A percentile compares a stretch with the other conserved stretches of the same genome.
Evolutionary conservation across 805 yeast genomes (phyloP).

Genomic region (Cyberlindnera maritima): DNA sequence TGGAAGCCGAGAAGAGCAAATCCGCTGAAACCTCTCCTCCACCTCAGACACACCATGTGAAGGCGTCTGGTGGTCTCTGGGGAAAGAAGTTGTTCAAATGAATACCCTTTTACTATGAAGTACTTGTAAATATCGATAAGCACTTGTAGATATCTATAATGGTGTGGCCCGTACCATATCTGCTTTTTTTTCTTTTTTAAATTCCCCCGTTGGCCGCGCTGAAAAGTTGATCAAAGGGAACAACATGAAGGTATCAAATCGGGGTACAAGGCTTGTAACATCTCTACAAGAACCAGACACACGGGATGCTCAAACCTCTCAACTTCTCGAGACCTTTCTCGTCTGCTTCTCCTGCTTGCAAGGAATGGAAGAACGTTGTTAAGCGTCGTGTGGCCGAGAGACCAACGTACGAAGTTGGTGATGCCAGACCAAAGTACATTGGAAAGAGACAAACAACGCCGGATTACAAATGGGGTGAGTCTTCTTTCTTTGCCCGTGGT

Average conservation of each 20-base stretch:
- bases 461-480: slow-evolving; percentile 75
- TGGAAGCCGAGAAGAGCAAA: slow-evolving; percentile 5
- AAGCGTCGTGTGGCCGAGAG: slow-evolving; percentile 43
- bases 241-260: neutral
- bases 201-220: neutral
- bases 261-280: too few relatives aligned
- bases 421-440: slow-evolving; percentile 43
- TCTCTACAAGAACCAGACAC: neutral
- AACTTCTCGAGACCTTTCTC: slow-evolving; percentile 23
- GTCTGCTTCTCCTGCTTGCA: slow-evolving; percentile 16
- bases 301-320: slow-evolving; percentile 15
- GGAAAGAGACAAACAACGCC: slow-evolving; percentile 51
- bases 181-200: too few relatives aligned
- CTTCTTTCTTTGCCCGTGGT: slow-evolving; percentile 75
- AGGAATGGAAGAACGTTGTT: slow-evolving; percentile 45
- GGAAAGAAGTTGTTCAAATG: slow-evolving; percentile 24
- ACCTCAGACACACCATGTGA: slow-evolving; percentile 3
- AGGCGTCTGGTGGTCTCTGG: slow-evolving; percentile 18
- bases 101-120: too few relatives aligned
- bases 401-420: slow-evolving; percentile 52
- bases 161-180: slow-evolving; percentile 11
- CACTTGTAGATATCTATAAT: slow-evolving; percentile 1
- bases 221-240: slow-evolving; percentile 1
- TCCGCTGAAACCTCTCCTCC: neutral
- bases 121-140: slow-evolving; percentile 1